Evolutionary conservation across 192 early-diverging fungal genomes (phyloP), one percentile per base, ranked within the genome.

Genomic region (Gaertneriomyces semiglobifer): DNA sequence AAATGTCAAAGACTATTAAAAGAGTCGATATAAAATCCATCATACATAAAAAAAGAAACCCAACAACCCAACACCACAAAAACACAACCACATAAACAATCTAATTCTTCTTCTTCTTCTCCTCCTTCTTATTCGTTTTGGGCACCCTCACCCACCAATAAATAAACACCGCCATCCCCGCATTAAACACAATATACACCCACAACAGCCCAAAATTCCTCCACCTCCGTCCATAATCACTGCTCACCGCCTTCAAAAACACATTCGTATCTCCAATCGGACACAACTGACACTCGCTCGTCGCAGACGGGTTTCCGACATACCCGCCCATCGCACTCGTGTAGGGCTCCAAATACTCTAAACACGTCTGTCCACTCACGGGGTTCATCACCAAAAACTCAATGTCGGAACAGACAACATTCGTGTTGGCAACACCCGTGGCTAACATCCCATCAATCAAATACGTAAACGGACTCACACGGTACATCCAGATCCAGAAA

Each of bases 401-500:
- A 2, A 61, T 43, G 0, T 60, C 60, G 3, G 47, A 69, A 65
- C 89, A 91, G 0, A 40, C 19, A 0, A 89, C 72, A 0, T 53
- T 60, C 4, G 81, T 71, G 9, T 68, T 65, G 25, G 25, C 25
- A 56, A 91, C 68, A 50, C 89, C 88, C 53, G 82, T 88, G 53
- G 44, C 62, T 19, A 71, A 47, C 1, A 71, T 57, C 18, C 69
- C 69, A 66, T 92, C 90, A 48, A 87, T 76, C 9, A 86, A 78
- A 56, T 90, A 89, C 44, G 80, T 82, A 75, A 82, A 85, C 6
- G 88, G 88, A 48, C 87, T 78, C 44, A 85, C 53, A 74, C 81
- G 84, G 62, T 88, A 89, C 77, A 89, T 83, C 87, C 88, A 89
- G 33, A 79, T 78, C 84, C 87, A 89, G 77, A 89, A 89, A 39